Conservation (phyloP, 108 stramenopile genomes). For the Cylindrotheca closterium region DNA sequence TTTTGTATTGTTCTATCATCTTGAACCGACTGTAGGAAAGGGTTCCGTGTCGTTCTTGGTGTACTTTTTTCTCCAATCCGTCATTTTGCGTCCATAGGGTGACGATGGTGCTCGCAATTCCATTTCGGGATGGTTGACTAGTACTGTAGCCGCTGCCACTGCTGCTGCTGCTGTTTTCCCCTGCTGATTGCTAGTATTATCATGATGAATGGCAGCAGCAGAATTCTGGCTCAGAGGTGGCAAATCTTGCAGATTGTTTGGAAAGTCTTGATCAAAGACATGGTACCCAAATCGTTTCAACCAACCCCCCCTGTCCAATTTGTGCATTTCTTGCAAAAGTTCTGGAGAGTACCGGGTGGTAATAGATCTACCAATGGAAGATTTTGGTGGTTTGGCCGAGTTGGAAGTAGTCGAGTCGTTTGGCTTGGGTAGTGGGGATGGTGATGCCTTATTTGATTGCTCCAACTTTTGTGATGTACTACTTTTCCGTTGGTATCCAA, state of each 20-base stretch:
- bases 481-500: constrained; percentile 4
- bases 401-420: constrained; percentile 5
- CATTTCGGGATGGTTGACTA: constrained; percentile 6
- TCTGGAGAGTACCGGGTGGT: constrained; percentile 53
- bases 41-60: constrained; percentile 58
- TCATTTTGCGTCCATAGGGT: constrained; percentile 70
- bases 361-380: constrained; percentile 47
- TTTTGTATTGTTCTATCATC: too few relatives aligned
- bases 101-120: constrained; percentile 48
- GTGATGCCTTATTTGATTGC: constrained; percentile 37
- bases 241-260: constrained; percentile 39
- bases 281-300: constrained; percentile 70
- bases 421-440: constrained; percentile 35
- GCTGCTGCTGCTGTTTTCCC: not conserved
- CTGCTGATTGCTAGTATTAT: too few relatives aligned
- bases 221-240: not conserved
- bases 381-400: not conserved
- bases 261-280: constrained; percentile 57
- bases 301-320: constrained; percentile 30
- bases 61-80: constrained; percentile 57
- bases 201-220: too few relatives aligned
- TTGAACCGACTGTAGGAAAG: constrained; percentile 52
- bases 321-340: constrained; percentile 47
- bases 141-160: not conserved
- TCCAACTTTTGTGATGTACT: constrained; percentile 25